Conservation (phyloP, 495 filamentous ascomycete species). For the Neurospora sp. region DNA sequence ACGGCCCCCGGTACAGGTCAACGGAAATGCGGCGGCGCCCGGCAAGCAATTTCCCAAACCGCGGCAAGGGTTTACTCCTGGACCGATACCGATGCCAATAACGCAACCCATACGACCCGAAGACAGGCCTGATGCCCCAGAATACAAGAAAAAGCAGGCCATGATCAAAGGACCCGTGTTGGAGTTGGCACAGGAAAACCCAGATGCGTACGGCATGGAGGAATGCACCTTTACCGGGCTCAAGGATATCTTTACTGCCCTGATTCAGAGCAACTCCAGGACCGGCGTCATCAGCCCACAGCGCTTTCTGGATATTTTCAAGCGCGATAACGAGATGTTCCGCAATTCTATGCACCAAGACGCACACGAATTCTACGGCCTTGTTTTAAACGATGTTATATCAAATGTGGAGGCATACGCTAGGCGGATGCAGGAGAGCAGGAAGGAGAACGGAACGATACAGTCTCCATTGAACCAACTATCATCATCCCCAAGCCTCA, state of each 20-base stretch:
- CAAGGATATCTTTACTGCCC: conserved; percentile 91
- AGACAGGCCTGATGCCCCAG: conserved; percentile 78
- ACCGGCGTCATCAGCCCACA: conserved; percentile 89
- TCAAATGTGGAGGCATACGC: conserved; percentile 82
- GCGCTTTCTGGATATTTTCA: conserved; percentile 86
- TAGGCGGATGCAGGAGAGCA: conserved; percentile 41
- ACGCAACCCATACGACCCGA: conserved; percentile 35
- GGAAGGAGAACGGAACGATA: conserved; percentile 20
- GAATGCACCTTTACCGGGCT: conserved; percentile 89
- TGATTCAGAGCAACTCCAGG: conserved; percentile 71
- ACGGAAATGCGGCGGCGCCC: conserved; percentile 37
- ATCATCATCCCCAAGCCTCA: conserved; percentile 33
- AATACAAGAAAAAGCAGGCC: conserved; percentile 94
- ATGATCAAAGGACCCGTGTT: conserved; percentile 78
- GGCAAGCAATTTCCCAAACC: conserved; percentile 18
- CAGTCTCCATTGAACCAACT: conserved; percentile 32
- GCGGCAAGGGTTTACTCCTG: neutral
- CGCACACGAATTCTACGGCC: conserved; percentile 92
- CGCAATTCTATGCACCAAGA: conserved; percentile 95
- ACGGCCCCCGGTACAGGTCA: conserved; percentile 31
- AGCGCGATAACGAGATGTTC: conserved; percentile 95
- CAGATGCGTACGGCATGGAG: conserved; percentile 76
- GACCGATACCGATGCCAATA: conserved; percentile 9
- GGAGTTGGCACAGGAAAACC: conserved; percentile 67
- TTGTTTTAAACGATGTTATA: conserved; percentile 93